These are phyloP conservation scores for Cladophialophora immunda DNA, from an alignment of 2,329 filamentous ascomycete genomes.

Conservation along the genomic window DNA sequence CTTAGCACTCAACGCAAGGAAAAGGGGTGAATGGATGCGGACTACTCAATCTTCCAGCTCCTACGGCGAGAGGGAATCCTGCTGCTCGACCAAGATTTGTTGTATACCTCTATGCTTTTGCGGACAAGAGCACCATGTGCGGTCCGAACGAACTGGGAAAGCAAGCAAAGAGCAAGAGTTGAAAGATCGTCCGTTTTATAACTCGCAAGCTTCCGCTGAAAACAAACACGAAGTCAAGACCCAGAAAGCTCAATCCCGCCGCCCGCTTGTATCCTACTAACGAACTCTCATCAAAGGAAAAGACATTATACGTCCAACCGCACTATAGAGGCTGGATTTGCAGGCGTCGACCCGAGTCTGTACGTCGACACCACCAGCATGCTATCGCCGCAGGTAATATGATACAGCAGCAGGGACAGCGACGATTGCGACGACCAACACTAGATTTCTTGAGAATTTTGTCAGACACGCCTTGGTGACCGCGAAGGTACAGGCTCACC, in stretches of 20 bases:
- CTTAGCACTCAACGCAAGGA: not conserved
- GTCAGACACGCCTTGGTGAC: conserved; percentile 7
- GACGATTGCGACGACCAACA: conserved; percentile 28
- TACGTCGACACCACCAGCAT: not conserved
- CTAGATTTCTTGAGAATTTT: conserved; percentile 14
- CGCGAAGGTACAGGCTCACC: conserved; percentile 16
- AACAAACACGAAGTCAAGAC: not conserved
- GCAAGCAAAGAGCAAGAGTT: not conserved
- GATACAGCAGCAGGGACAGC: conserved; percentile 31
- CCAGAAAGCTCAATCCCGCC: not conserved
- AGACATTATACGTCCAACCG: not conserved
- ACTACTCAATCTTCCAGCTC: not conserved
- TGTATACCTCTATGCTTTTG: not conserved
- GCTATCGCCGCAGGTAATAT: conserved; percentile 29
- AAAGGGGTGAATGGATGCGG: not conserved
- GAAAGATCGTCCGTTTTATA: not conserved
- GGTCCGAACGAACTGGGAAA: not conserved
- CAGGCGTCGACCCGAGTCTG: not conserved
- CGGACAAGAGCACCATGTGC: not conserved
- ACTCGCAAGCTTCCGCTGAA: not conserved
- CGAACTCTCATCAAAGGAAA: not conserved
- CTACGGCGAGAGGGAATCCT: not conserved
- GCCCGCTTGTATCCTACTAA: not conserved
- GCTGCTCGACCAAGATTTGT: not conserved
- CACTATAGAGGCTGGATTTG: not conserved